Evolutionary conservation across 257 asterid species (phyloP).

Genomic region (Ajuga chamaepitys): DNA sequence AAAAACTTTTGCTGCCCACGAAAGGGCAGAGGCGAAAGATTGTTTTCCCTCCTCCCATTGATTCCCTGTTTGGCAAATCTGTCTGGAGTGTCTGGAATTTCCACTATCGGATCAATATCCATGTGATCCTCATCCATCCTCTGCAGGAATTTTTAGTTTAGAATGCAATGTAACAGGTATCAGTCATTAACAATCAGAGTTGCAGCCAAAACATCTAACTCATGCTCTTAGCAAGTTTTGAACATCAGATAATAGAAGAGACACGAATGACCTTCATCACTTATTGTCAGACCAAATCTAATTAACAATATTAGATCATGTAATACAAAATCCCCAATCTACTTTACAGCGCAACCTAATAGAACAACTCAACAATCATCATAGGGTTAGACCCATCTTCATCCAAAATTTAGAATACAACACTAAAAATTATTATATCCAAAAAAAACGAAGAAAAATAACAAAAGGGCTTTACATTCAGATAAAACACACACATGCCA

Average conservation of each 20-base stretch:
- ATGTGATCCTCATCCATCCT: conserved; percentile 63
- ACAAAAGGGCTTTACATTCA: not conserved
- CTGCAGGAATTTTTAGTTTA: too few relatives aligned
- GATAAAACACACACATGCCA: not conserved
- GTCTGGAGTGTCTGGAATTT: conserved; percentile 83
- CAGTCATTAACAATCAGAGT: not conserved
- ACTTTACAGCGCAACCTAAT: not conserved
- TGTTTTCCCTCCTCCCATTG: conserved; percentile 27
- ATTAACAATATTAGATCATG: not conserved
- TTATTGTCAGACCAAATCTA: not conserved
- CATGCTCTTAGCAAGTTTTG: not conserved
- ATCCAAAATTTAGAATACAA: not conserved
- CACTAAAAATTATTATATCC: not conserved
- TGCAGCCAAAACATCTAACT: not conserved
- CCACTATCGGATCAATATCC: conserved; percentile 44
- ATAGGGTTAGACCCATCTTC: not conserved
- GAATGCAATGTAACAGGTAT: not conserved
- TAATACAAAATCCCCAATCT: not conserved
- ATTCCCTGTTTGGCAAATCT: conserved; percentile 28
- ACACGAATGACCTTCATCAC: not conserved
- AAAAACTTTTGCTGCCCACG: conserved; percentile 16
- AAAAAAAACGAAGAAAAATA: not conserved
- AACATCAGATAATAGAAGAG: conserved; percentile 9
- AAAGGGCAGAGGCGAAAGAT: conserved; percentile 5
- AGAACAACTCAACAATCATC: not conserved